These are phyloP conservation scores for Phytophthora ramorum DNA, from an alignment of 352 stramenopile genomes.

Conservation along the genomic window DNA sequence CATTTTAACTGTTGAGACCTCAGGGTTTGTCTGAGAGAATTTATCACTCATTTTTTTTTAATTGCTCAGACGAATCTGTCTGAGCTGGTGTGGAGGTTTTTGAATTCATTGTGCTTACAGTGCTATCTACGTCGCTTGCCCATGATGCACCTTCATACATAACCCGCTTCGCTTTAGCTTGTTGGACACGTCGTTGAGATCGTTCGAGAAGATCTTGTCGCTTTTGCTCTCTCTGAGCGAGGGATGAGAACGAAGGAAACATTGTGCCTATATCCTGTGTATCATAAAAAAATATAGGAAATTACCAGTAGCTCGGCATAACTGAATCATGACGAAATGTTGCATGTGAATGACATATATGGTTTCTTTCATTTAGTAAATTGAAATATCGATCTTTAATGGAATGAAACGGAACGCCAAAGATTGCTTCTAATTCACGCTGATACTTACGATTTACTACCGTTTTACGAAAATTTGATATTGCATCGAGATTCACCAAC, in stretches of 20 bases:
- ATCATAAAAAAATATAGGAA: slow-evolving; percentile 13
- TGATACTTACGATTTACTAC: slow-evolving; percentile 16
- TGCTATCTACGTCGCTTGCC: too few relatives aligned
- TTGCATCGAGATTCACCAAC: slow-evolving; percentile 14
- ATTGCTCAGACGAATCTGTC: neutral
- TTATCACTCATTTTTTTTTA: slow-evolving; percentile 9
- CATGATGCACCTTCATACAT: slow-evolving; percentile 19
- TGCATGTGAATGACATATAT: slow-evolving; percentile 6
- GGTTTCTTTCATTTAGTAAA: slow-evolving; percentile 10
- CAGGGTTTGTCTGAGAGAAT: slow-evolving; percentile 7
- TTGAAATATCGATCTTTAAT: slow-evolving; percentile 20
- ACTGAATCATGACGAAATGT: slow-evolving; percentile 7
- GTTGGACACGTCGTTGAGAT: neutral
- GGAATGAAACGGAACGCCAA: slow-evolving; percentile 16
- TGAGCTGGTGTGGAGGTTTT: neutral
- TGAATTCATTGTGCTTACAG: too few relatives aligned
- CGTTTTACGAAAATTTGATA: slow-evolving; percentile 16
- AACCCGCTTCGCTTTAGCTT: neutral
- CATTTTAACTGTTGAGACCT: neutral
- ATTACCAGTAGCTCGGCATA: slow-evolving; percentile 15
- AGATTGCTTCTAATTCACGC: slow-evolving; percentile 8
- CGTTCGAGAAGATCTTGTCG: slow-evolving; percentile 15
- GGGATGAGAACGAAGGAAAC: slow-evolving; percentile 2
- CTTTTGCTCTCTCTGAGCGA: slow-evolving; percentile 9
- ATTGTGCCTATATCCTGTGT: neutral